A percentile compares a stretch with the other conserved stretches of the same genome.
Conservation (phyloP, 441 rosid species). For the Adansonia madagascariensis region DNA sequence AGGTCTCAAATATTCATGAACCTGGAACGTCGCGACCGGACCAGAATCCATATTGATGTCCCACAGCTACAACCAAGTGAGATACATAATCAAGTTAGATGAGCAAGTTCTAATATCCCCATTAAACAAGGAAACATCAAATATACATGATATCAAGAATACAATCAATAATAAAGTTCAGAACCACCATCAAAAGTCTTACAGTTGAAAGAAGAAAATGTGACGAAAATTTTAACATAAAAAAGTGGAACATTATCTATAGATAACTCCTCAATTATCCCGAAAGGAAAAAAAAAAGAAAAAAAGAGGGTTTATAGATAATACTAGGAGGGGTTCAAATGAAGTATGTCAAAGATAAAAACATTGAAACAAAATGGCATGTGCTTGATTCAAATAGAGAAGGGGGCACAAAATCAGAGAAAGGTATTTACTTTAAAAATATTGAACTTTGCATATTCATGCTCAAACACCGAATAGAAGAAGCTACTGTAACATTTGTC, state of each 20-base stretch:
- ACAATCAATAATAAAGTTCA: neutral
- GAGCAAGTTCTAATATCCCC: neutral
- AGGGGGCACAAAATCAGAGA: neutral
- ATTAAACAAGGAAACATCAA: neutral
- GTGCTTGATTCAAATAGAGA: slow-evolving; percentile 1
- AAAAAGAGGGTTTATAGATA: neutral
- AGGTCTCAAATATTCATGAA: slow-evolving; percentile 78
- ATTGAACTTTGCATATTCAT: neutral
- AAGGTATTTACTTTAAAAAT: slow-evolving; percentile 6
- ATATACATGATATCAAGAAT: neutral
- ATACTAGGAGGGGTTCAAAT: neutral
- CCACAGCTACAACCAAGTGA: slow-evolving; percentile 57
- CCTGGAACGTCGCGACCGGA: slow-evolving; percentile 77
- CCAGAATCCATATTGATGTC: slow-evolving; percentile 88
- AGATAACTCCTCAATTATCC: no score
- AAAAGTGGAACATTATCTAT: neutral
- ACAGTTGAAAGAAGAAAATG: neutral
- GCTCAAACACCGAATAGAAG: slow-evolving; percentile 9
- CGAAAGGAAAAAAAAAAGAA: no score
- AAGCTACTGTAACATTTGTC: neutral
- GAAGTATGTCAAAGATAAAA: neutral
- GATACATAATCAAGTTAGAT: slow-evolving; percentile 16
- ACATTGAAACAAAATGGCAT: neutral
- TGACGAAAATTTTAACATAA: neutral
- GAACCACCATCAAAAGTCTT: slow-evolving; percentile 6